Conservation (phyloP, 768 basidiomycete genomes). For the Rhodosporidiobolus sp. region DNA sequence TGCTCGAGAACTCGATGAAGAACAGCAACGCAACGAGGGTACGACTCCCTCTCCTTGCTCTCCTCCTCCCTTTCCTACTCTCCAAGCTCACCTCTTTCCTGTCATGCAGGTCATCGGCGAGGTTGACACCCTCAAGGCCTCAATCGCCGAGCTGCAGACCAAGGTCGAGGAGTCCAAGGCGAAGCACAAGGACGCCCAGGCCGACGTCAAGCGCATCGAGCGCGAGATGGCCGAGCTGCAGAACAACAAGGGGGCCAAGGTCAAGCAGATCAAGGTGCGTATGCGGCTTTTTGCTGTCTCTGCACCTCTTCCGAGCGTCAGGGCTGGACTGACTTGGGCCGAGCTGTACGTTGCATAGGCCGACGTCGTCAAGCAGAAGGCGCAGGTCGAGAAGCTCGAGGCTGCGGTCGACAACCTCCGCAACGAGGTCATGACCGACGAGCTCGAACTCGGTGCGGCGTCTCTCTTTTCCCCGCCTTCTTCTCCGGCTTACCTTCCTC, state of each 20-base stretch:
- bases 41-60: constrained; percentile 42
- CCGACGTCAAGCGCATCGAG: constrained; percentile 80
- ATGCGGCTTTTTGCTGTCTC: background rate
- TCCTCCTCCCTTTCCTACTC: background rate
- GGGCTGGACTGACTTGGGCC: background rate
- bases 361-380: constrained; percentile 75
- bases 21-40: constrained; percentile 88
- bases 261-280: constrained; percentile 81
- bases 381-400: constrained; percentile 72
- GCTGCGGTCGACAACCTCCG: constrained; percentile 79
- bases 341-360: constrained; percentile 53
- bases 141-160: constrained; percentile 59
- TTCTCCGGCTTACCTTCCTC: too few relatives aligned
- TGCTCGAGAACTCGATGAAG: constrained; percentile 78
- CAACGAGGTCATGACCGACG: constrained; percentile 81
- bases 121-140: constrained; percentile 67
- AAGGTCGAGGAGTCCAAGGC: constrained; percentile 65
- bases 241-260: constrained; percentile 96
- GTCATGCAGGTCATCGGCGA: constrained; percentile 67
- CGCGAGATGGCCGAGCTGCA: constrained; percentile 98
- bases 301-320: background rate
- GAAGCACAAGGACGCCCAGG: constrained; percentile 71
- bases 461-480: constrained; percentile 17
- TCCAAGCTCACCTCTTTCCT: background rate
- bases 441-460: constrained; percentile 75